Conservation (phyloP, 345 rosid species). For the Angophora floribunda region DNA sequence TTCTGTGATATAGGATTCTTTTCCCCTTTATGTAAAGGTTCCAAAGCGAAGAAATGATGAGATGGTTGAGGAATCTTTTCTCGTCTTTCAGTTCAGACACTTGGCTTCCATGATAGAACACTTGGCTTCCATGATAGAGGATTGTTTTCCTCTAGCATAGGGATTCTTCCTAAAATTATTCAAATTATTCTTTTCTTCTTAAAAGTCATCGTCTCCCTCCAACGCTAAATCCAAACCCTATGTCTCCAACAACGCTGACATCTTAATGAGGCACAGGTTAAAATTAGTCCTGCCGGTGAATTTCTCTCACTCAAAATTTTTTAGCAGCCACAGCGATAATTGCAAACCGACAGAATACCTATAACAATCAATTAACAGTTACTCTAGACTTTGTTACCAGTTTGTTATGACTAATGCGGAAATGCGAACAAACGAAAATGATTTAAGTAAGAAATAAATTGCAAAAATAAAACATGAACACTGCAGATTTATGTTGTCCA, state of each 20-base stretch:
- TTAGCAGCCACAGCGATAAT: background rate
- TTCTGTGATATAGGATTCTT: too few relatives aligned
- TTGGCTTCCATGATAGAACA: too few relatives aligned
- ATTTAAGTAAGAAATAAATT: background rate
- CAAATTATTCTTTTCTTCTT: background rate
- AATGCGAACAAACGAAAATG: background rate
- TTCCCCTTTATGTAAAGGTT: background rate
- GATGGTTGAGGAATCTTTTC: background rate
- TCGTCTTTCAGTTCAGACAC: background rate
- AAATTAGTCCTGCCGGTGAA: background rate
- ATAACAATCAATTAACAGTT: background rate
- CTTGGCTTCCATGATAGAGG: background rate
- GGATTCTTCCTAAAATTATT: background rate
- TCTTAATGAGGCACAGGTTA: background rate
- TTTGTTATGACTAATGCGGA: background rate
- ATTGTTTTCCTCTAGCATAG: too few relatives aligned
- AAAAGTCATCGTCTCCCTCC: background rate
- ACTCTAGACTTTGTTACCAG: background rate
- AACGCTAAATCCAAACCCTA: background rate
- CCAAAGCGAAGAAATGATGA: background rate
- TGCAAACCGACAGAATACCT: background rate
- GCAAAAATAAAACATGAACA: background rate
- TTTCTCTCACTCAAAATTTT: background rate
- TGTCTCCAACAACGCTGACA: background rate
- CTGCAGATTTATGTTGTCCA: accelerated